Evolutionary conservation across 2,329 filamentous ascomycete genomes (phyloP), one percentile per base, ranked within the genome.

Genomic region (Chaetomium sp.): DNA sequence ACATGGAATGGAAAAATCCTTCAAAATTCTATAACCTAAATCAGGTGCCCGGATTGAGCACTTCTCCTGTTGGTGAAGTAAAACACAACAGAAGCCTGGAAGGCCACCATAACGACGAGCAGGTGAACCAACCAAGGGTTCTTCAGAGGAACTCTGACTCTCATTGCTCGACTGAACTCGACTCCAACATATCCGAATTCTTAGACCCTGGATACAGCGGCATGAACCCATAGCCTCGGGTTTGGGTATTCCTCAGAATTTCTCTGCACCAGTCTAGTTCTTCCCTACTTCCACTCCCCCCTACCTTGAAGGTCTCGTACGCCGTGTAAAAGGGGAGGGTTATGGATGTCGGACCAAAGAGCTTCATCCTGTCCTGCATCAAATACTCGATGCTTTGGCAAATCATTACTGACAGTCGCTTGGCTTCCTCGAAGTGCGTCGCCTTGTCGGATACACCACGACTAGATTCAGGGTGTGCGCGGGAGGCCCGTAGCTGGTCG

Each of bases 291-390:
- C 57, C 23, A 2, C 29, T 6, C 1, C 63, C 65, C 9, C 64
- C 65, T 6, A 49, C 57, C 33, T 51, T 8, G 25, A 69, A 68
- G 0, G 62, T 56, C 23, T 68, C 67, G 38, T 65, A 62, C 21
- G 69, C 69, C 12, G 61, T 61, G 19, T 63, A 65, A 5, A 77
- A 62, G 0, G 77, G 77, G 6, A 79, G 72, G 0, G 71, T 59
- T 0, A 74, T 69, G 0, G 78, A 78, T 0, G 75, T 75, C 3
- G 74, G 74, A 0, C 79, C 78, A 62, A 74, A 79, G 0, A 80
- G 67, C 21, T 73, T 76, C 75, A 80, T 77, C 23, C 77, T 72
- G 21, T 78, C 75, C 62, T 75, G 75, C 19, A 78, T 66, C 8
- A 79, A 62, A 63, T 78, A 80, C 7, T 75, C 72, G 51, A 76